A percentile compares a stretch with the other conserved stretches of the same genome.
These are phyloP conservation scores for Aspergillus avenaceus DNA, from an alignment of 495 filamentous ascomycete species.

Conservation along the genomic window DNA sequence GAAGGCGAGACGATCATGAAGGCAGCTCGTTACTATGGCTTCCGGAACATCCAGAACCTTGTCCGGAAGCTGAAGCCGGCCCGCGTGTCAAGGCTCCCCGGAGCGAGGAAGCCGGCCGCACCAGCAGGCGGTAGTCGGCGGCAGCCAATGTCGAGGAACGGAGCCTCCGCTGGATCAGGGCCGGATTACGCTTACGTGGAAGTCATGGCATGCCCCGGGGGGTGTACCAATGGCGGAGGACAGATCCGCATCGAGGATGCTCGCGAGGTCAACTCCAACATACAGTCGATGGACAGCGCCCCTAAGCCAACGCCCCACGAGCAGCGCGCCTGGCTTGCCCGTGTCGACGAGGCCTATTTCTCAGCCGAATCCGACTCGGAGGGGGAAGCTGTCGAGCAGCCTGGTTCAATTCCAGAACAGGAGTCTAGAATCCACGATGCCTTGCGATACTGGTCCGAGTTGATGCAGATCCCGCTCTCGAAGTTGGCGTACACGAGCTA, in stretches of 20 bases:
- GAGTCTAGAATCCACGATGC: slow-evolving; percentile 45
- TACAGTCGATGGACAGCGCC: slow-evolving; percentile 16
- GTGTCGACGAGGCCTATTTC: slow-evolving; percentile 92
- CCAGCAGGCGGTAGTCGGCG: slow-evolving; percentile 36
- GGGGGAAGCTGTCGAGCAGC: slow-evolving; percentile 10
- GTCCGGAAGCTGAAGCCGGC: slow-evolving; percentile 84
- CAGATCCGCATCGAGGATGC: slow-evolving; percentile 88
- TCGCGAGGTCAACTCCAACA: slow-evolving; percentile 17
- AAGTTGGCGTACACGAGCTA: slow-evolving; percentile 81
- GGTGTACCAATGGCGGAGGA: slow-evolving; percentile 95
- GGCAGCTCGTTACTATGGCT: slow-evolving; percentile 90
- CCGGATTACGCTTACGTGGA: slow-evolving; percentile 84
- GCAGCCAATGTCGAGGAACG: slow-evolving; percentile 31
- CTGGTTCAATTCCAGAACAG: slow-evolving; percentile 23
- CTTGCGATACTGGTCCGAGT: slow-evolving; percentile 66
- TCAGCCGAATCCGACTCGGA: slow-evolving; percentile 64
- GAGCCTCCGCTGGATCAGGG: slow-evolving; percentile 31
- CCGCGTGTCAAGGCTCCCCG: slow-evolving; percentile 69
- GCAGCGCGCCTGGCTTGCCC: slow-evolving; percentile 80
- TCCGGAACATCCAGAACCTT: slow-evolving; percentile 96
- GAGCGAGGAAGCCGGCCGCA: slow-evolving; percentile 48
- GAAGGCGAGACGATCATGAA: slow-evolving; percentile 62
- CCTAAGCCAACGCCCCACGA: slow-evolving; percentile 61
- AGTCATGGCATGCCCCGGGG: slow-evolving; percentile 98
- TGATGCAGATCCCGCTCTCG: slow-evolving; percentile 64